Base-by-base conservation (phyloP, 768 basidiomycete species). In the Hirschioporus abietinus region DNA sequence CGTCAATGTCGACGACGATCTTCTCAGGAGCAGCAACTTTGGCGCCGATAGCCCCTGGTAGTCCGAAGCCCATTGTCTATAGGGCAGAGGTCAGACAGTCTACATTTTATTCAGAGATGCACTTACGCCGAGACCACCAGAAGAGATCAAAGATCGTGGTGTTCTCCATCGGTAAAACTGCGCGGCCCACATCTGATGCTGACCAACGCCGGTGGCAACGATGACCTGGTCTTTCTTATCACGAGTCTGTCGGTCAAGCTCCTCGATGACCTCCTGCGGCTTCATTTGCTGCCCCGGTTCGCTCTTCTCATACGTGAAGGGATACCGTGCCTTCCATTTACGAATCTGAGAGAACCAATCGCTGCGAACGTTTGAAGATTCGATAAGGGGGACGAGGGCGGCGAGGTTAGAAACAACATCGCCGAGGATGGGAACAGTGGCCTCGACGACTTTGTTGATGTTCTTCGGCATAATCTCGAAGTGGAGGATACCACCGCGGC, bases 131-230 rank as follows among this genome's bases (percentile, higher is more conserved):
- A 98, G 85, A 70, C 96, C 96, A 70, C 96, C 96, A 35, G 93
- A 95, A 17, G 95, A 94, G 65, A 96, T 88, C 90, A 98, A 84
- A 60, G 92, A 84, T 58, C 89, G 84, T 0, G 97, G 97, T 63
- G 90, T 79, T 68, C 80, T 91, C 96, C 96, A 99, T 67, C 96
- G 83, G 79, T 87, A 99, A 76, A 90, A 83, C 77, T 99, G 97
- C 58, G 93, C 93, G 1, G 96, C 96, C 95, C 95, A 99, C 97
- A 99, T 99, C 79, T 99, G 96, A 79, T 99, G 97, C 76, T 99
- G 97, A 8, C 97, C 97, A 24, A 99, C 97, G 71, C 97, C 97
- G 18, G 97, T 99, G 12, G 93, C 78, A 64, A 99, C 78, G 73
- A 99, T 79, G 52, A 97, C 85, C 25, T 98, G 88, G 66, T 93